Base-by-base conservation (phyloP, 1,139 yeast species). In the Hansenula sp. region DNA sequence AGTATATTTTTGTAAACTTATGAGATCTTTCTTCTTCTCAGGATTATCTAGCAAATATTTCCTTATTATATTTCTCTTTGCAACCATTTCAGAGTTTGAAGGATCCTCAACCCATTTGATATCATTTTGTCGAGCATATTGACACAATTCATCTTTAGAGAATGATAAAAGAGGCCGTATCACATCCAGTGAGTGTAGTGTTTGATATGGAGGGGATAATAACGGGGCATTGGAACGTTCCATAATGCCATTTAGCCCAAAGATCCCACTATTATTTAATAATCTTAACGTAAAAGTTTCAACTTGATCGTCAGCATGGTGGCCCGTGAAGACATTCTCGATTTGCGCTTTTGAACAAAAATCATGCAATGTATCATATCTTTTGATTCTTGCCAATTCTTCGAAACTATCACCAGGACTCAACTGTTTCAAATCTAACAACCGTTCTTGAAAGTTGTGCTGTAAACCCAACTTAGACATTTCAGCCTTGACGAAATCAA, bases 71-170 rank as follows among this genome's bases (percentile, higher is more conserved):
- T 86, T 86, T 30, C 95, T 65, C 35, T 65, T 57, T 0, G 93
- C 84, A 41, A 83, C 66, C 37, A 53, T 53, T 50, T 84, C 84
- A 5, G 56, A 54, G 53, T 87, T 87, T 0, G 93, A 81, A 2
- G 65, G 57, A 57, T 87, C 96, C 53, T 84, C 90, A 35, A 80
- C 78, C 91, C 93, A 86, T 0, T 47, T 42, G 1, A 85, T 54
- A 1, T 53, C 46, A 29, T 71, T 59, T 0, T 44, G 43, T 6
- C 42, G 35, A 47, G 91, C 84, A 10, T 78, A 76, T 0, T 65
- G 59, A 10, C 69, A 62, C 8, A 84, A 68, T 2, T 72, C 70
- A 0, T 47, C 16, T 54, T 86, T 86, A 0, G 60, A 44, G 28
- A 70, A 59, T 0, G 51, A 59, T 32, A 85, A 63, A 41, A 86